Conservation (phyloP, 768 basidiomycete genomes). For the Termitomyces sp. region DNA sequence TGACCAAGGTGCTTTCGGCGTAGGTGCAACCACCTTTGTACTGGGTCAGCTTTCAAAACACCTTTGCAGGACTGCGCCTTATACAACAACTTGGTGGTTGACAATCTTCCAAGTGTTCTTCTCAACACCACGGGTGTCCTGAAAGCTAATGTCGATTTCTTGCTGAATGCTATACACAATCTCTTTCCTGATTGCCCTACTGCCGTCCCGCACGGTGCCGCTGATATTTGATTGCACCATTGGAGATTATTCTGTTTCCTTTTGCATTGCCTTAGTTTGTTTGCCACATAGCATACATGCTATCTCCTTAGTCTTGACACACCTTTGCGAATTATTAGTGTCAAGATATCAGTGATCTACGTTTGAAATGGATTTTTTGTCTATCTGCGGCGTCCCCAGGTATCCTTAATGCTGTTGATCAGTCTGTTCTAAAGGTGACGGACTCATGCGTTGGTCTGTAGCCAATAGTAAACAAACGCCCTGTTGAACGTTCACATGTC, state of each 20-base stretch:
- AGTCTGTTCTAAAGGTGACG: too few relatives aligned
- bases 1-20: not conserved
- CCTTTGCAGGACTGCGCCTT: constrained; percentile 2
- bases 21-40: not conserved
- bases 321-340: not conserved
- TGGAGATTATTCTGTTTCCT: not conserved
- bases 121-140: constrained; percentile 12
- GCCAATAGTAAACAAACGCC: too few relatives aligned
- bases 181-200: constrained; percentile 7
- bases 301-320: too few relatives aligned
- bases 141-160: constrained; percentile 11
- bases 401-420: too few relatives aligned
- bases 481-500: too few relatives aligned
- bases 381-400: too few relatives aligned
- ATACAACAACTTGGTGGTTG: constrained; percentile 4
- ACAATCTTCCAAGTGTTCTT: constrained; percentile 10
- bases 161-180: constrained; percentile 8
- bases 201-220: constrained; percentile 6
- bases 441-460: too few relatives aligned
- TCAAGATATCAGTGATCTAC: not conserved
- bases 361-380: too few relatives aligned
- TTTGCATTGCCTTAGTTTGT: not conserved
- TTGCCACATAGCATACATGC: not conserved
- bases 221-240: not conserved
- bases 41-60: not conserved